These are phyloP conservation scores for Parastagonospora avenae DNA, from an alignment of 2,329 filamentous ascomycete species.

Conservation along the genomic window DNA sequence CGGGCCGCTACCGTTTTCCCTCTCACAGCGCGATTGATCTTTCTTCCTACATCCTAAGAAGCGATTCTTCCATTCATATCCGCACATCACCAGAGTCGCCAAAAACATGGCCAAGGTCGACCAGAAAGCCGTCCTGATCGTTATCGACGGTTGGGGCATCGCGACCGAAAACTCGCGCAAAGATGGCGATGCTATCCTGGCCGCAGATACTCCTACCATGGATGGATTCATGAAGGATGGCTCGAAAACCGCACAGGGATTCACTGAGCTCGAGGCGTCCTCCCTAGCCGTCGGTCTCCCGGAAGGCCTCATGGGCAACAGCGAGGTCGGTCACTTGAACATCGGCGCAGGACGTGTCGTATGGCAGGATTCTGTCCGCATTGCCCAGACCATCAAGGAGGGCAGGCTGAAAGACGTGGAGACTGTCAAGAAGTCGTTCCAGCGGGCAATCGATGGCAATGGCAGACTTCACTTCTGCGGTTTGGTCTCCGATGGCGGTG, in stretches of 20 bases:
- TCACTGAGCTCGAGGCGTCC: conserved; percentile 91
- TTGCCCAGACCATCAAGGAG: conserved; percentile 91
- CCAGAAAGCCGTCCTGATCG: conserved; percentile 77
- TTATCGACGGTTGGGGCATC: conserved; percentile 99
- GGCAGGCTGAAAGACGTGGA: conserved; percentile 75
- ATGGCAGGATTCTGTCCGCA: conserved; percentile 94
- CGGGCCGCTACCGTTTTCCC: conserved; percentile 1
- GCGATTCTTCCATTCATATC: too few relatives aligned
- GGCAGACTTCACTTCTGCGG: conserved; percentile 91
- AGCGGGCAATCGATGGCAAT: conserved; percentile 82
- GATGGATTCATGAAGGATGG: conserved; percentile 73
- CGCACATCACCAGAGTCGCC: background rate
- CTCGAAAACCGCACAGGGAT: conserved; percentile 79
- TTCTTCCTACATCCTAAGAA: too few relatives aligned
- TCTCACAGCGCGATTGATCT: background rate
- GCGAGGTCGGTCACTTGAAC: conserved; percentile 97
- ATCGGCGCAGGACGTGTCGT: conserved; percentile 97
- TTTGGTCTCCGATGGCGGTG: conserved; percentile 92
- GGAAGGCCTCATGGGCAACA: conserved; percentile 98
- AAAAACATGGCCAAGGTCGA: conserved; percentile 66
- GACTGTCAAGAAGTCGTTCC: conserved; percentile 78
- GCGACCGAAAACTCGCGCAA: conserved; percentile 79
- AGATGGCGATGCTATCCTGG: conserved; percentile 92
- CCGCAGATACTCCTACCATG: conserved; percentile 93
- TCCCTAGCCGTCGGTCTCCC: conserved; percentile 94